Conservation (phyloP, 371 early-diverging fungal genomes). For the Mucor indicus region DNA sequence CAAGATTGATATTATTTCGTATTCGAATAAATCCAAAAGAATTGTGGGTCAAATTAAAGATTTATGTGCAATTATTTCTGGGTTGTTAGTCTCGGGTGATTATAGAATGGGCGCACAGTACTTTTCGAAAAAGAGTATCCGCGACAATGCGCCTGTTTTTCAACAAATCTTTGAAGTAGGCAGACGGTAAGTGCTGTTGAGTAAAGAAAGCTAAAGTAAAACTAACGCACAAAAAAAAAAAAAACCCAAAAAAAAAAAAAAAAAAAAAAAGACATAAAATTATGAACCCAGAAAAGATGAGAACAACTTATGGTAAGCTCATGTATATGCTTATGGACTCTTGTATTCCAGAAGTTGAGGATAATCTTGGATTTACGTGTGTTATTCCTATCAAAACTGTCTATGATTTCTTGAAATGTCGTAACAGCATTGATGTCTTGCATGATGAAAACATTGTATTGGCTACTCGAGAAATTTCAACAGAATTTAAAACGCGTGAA, state of each 20-base stretch:
- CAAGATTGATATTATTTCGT: slow-evolving; percentile 87
- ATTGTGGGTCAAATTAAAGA: slow-evolving; percentile 93
- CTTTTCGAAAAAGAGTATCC: slow-evolving; percentile 76
- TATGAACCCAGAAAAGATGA: slow-evolving; percentile 98
- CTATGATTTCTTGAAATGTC: slow-evolving; percentile 64
- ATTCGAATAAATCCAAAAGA: slow-evolving; percentile 80
- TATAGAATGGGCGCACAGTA: slow-evolving; percentile 82
- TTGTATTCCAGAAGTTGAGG: slow-evolving; percentile 82
- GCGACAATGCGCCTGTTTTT: slow-evolving; percentile 84
- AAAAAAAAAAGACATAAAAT: slow-evolving; percentile 73
- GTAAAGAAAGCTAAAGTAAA: background rate
- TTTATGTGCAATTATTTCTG: slow-evolving; percentile 89
- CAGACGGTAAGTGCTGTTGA: slow-evolving; percentile 54
- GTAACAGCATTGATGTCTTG: slow-evolving; percentile 65
- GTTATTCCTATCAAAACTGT: slow-evolving; percentile 89
- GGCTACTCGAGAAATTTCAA: slow-evolving; percentile 88
- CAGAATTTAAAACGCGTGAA: slow-evolving; percentile 74
- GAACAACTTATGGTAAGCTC: slow-evolving; percentile 90
- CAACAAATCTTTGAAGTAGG: slow-evolving; percentile 93
- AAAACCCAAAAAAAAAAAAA: background rate
- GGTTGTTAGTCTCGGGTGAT: slow-evolving; percentile 80
- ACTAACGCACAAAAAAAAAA: background rate
- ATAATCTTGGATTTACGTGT: slow-evolving; percentile 79
- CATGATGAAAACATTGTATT: slow-evolving; percentile 75
- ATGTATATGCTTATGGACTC: slow-evolving; percentile 93